Base-by-base conservation (phyloP, 2,329 filamentous ascomycete species). In the Helicocarpus griseus region DNA sequence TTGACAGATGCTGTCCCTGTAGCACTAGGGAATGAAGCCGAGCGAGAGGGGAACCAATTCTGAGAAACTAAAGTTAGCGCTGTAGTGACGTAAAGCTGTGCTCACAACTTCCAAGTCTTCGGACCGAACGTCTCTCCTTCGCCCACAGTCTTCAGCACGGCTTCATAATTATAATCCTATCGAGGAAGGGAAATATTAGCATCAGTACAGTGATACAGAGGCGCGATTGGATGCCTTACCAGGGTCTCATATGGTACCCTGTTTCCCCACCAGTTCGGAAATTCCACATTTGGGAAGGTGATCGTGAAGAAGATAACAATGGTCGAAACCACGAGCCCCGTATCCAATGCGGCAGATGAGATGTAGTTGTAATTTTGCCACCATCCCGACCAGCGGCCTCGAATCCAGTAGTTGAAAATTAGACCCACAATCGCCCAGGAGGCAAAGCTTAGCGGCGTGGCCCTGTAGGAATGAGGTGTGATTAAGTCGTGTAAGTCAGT, bases 281-380 rank as follows among this genome's bases (percentile, higher is more conserved):
- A 64, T 5, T 64, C 61, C 9, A 74, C 72, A 44, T 72, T 72
- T 0, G 81, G 81, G 50, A 86, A 66, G 53, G 80, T 81, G 36
- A 86, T 69, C 1, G 80, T 77, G 61, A 85, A 83, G 70, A 87
- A 85, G 49, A 86, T 80, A 53, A 86, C 66, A 39, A 86, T 73
- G 0, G 82, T 82, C 13, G 77, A 77, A 28, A 86, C 63, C 26
- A 83, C 78, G 11, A 85, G 73, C 2, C 83, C 83, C 39, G 76
- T 59, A 45, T 70, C 67, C 21, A 71, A 61, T 9, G 61, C 69
- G 1, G 69, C 68, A 46, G 67, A 61, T 0, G 65, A 65, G 44
- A 71, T 59, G 50, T 69, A 72, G 52, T 71, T 72, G 57, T 70
- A 71, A 41, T 62, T 65, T 29, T 60, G 56, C 69, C 68, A 71